phyloP scores from a whole-genome alignment of 164 flowering plant genomes.

The Berberis thunbergii region DNA sequence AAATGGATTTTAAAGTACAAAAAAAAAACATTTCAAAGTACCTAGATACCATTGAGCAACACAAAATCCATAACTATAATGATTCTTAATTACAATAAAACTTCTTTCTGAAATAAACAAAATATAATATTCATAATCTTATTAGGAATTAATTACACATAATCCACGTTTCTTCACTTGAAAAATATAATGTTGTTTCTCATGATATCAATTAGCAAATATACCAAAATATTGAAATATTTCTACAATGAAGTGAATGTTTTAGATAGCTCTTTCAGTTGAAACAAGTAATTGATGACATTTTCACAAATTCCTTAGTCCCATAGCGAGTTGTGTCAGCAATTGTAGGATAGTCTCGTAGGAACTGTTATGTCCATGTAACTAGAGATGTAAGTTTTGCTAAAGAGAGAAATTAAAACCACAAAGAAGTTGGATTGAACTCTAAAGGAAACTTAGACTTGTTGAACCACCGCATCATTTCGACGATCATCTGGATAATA shows the following conservation, averaged over 20 bases:
- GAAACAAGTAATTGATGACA: constrained; percentile 21
- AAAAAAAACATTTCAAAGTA: too few species aligned
- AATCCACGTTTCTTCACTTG: constrained; percentile 47
- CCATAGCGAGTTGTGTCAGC: constrained; percentile 89
- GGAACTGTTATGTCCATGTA: constrained; percentile 44
- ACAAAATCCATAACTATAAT: too few species aligned
- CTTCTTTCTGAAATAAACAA: too few species aligned
- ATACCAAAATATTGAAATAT: too few species aligned
- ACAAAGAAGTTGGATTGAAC: background rate
- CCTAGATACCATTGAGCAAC: too few species aligned
- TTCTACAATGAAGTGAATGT: too few species aligned
- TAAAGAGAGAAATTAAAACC: background rate
- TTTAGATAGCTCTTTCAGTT: too few species aligned
- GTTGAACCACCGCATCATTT: constrained; percentile 96
- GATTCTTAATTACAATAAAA: too few species aligned
- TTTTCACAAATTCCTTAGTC: constrained; percentile 91
- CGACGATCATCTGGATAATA: constrained; percentile 95
- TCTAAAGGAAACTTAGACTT: constrained; percentile 35
- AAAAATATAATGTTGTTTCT: background rate
- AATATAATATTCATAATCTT: too few species aligned
- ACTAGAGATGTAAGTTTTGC: background rate
- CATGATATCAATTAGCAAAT: too few species aligned
- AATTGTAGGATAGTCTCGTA: constrained; percentile 68
- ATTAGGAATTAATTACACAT: too few species aligned
- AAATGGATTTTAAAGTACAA: too few species aligned